Evolutionary conservation across 2,329 filamentous ascomycete genomes (phyloP), one percentile per base, ranked within the genome.

Genomic region (Diaporthe sp.): DNA sequence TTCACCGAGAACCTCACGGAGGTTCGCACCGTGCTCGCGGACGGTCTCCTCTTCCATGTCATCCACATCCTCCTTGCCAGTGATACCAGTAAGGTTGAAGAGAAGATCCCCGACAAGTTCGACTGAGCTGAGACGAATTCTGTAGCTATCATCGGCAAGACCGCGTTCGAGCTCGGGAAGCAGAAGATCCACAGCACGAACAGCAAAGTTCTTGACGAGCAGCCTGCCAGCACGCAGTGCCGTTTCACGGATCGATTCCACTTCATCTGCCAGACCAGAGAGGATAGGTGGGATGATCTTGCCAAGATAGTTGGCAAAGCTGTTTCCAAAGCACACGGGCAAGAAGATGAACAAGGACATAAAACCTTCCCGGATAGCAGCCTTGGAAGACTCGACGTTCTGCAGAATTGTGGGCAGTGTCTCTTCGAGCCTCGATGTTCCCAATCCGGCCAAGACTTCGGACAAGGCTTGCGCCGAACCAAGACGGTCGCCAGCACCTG

Each of bases 311-410:
- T 95, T 95, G 78, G 97, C 94, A 81, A 99, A 99, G 83, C 96
- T 97, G 88, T 99, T 99, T 80, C 97, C 97, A 80, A 99, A 99
- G 85, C 97, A 99, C 70, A 98, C 97, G 17, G 97, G 97, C 86
- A 99, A 91, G 90, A 98, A 99, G 78, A 99, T 98, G 85, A 99
- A 99, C 53, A 99, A 90, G 10, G 97, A 98, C 97, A 99, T 99
- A 87, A 99, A 99, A 59, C 97, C 97, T 87, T 99, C 97, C 79
- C 97, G 92, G 77, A 99, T 95, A 71, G 95, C 92, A 25, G 97
- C 83, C 84, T 98, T 98, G 78, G 93, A 91, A 79, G 96, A 98
- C 78, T 95, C 92, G 77, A 98, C 96, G 80, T 99, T 99, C 80
- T 98, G 96, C 53, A 99, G 86, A 79, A 99, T 98, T 17, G 96